Conservation (phyloP, 495 filamentous ascomycete genomes). For the Penicillium verhagenii region DNA sequence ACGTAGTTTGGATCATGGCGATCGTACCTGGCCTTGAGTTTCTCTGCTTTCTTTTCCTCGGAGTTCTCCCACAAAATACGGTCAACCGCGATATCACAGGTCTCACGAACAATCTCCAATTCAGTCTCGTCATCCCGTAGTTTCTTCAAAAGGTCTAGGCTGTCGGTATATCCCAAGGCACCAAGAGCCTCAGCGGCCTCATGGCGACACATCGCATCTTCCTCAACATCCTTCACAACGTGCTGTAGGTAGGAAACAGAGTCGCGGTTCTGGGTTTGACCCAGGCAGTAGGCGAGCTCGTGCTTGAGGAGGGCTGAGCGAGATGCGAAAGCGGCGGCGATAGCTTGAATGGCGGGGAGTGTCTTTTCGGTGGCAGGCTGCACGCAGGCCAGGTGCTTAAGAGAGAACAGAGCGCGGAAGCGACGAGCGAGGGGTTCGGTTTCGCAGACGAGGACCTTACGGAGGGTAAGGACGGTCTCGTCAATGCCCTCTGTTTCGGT, state of each 20-base stretch:
- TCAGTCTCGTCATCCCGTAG: constrained; percentile 71
- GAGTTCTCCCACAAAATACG: constrained; percentile 92
- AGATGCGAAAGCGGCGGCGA: constrained; percentile 83
- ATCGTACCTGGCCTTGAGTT: constrained; percentile 70
- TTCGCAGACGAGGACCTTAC: constrained; percentile 76
- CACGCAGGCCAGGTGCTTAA: constrained; percentile 84
- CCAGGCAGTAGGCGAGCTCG: constrained; percentile 95
- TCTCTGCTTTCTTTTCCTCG: constrained; percentile 66
- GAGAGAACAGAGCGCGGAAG: constrained; percentile 96
- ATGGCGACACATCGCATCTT: constrained; percentile 94
- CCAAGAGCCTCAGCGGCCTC: constrained; percentile 96
- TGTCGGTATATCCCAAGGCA: constrained; percentile 72
- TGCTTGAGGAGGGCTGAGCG: constrained; percentile 88
- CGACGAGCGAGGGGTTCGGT: constrained; percentile 77
- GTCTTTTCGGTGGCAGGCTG: constrained; percentile 60
- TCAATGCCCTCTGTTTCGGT: constrained; percentile 24
- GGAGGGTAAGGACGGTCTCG: constrained; percentile 56
- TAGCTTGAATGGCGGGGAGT: constrained; percentile 80
- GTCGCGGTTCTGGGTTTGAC: constrained; percentile 76
- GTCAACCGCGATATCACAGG: constrained; percentile 93
- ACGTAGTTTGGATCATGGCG: not conserved
- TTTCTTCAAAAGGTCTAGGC: constrained; percentile 66
- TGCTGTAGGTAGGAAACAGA: constrained; percentile 70
- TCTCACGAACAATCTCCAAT: constrained; percentile 81
- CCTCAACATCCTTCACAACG: constrained; percentile 72